Conservation (phyloP, 1,284 basidiomycete species). For the Ustilago crameri region DNA sequence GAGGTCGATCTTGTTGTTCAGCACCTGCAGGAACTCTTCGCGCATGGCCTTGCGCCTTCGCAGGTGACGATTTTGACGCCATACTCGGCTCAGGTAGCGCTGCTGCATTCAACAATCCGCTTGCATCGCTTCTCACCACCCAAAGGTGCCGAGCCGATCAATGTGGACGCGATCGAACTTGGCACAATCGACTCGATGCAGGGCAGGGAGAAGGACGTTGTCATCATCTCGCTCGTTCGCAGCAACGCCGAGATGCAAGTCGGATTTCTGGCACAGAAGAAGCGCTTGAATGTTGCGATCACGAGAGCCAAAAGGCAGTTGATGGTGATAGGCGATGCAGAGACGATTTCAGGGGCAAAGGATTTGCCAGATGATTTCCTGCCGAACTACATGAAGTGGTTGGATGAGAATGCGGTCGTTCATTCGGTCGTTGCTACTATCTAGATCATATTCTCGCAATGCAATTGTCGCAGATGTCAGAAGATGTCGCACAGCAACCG, state of each 20-base stretch:
- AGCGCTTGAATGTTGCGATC: slow-evolving; percentile 65
- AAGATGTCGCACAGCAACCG: too few relatives aligned
- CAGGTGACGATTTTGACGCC: slow-evolving; percentile 93
- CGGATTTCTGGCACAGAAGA: slow-evolving; percentile 61
- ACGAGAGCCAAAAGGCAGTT: slow-evolving; percentile 64
- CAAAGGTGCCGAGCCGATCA: not conserved
- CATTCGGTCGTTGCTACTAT: slow-evolving; percentile 43
- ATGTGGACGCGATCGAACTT: slow-evolving; percentile 49
- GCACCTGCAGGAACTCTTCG: slow-evolving; percentile 83
- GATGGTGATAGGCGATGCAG: slow-evolving; percentile 61
- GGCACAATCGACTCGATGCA: slow-evolving; percentile 67
- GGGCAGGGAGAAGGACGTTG: slow-evolving; percentile 64
- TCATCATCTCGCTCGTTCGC: slow-evolving; percentile 60
- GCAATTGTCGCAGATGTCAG: too few relatives aligned
- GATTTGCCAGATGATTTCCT: slow-evolving; percentile 45
- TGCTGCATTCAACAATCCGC: slow-evolving; percentile 72
- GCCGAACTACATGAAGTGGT: slow-evolving; percentile 83
- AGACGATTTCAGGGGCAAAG: slow-evolving; percentile 44
- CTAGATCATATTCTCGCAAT: not conserved
- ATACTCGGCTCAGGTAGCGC: slow-evolving; percentile 70
- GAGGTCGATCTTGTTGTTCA: slow-evolving; percentile 84
- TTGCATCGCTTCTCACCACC: slow-evolving; percentile 12
- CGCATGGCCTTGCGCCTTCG: slow-evolving; percentile 75
- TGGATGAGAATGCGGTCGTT: slow-evolving; percentile 88
- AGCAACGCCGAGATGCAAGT: slow-evolving; percentile 58